Conservation (phyloP, 768 basidiomycete species). For the Boletales sp. region DNA sequence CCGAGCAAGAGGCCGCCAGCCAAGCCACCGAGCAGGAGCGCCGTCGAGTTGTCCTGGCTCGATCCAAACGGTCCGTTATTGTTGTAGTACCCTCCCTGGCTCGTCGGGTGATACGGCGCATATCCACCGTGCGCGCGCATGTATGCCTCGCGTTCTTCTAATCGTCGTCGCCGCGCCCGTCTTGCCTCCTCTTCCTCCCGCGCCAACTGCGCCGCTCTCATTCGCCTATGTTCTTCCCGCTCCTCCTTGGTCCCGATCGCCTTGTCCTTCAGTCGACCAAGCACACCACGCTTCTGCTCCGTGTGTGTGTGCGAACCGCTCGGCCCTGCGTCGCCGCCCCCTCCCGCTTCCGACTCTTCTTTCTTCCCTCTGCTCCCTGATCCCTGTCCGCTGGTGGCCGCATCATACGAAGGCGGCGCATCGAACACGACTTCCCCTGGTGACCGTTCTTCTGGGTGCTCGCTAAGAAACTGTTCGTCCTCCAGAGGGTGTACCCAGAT, state of each 20-base stretch:
- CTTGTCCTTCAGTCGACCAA: conserved; percentile 62
- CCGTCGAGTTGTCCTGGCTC: conserved; percentile 8
- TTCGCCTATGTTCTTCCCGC: conserved; percentile 42
- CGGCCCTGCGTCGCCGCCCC: not conserved
- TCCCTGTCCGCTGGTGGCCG: conserved; percentile 27
- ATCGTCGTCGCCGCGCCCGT: conserved; percentile 17
- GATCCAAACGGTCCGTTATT: not conserved
- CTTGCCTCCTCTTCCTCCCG: conserved; percentile 18
- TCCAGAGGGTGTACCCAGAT: conserved; percentile 76
- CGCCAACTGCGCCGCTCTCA: conserved; percentile 30
- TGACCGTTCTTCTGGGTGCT: conserved; percentile 47
- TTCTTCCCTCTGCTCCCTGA: conserved; percentile 15
- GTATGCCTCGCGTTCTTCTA: conserved; percentile 32
- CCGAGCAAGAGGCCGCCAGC: conserved; percentile 51
- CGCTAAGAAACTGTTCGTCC: conserved; percentile 57
- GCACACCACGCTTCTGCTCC: conserved; percentile 48
- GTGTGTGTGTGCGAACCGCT: not conserved
- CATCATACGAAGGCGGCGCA: conserved; percentile 29
- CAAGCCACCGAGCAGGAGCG: conserved; percentile 39
- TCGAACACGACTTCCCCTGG: conserved; percentile 20
- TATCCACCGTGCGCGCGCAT: conserved; percentile 33
- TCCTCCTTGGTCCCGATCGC: conserved; percentile 63
- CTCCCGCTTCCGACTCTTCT: too few relatives aligned
- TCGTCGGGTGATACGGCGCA: conserved; percentile 24
- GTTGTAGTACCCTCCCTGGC: conserved; percentile 1